Evolutionary conservation across 106 monocot species (phyloP).

Genomic region (Phalaenopsis equestris): DNA sequence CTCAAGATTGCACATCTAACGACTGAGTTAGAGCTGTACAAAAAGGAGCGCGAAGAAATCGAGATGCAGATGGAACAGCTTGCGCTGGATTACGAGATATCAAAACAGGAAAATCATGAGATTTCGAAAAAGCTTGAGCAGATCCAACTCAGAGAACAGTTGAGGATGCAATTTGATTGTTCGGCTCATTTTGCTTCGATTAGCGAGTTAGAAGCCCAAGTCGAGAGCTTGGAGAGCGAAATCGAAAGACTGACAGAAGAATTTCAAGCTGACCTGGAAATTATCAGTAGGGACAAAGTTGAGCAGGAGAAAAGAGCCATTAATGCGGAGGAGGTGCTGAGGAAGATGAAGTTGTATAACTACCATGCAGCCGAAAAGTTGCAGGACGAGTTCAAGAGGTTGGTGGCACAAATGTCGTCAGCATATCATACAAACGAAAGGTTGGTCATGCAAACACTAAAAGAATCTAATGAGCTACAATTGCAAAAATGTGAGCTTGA

Average conservation of each 20-base stretch:
- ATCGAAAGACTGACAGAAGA: conserved; percentile 46
- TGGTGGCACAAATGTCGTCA: conserved; percentile 56
- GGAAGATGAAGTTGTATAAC: conserved; percentile 48
- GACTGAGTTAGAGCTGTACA: conserved; percentile 76
- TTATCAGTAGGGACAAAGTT: conserved; percentile 39
- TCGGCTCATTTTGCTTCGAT: conserved; percentile 79
- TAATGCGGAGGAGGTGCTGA: conserved; percentile 63
- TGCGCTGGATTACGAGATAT: conserved; percentile 92
- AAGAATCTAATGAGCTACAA: conserved; percentile 50
- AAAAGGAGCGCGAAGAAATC: conserved; percentile 78
- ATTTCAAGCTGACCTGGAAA: conserved; percentile 57
- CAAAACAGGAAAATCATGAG: conserved; percentile 96
- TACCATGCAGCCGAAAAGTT: conserved; percentile 46
- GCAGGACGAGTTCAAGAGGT: conserved; percentile 54
- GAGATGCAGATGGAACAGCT: conserved; percentile 99
- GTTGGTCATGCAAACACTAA: conserved; percentile 40
- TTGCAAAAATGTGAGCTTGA: conserved; percentile 49
- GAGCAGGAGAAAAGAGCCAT: conserved; percentile 81
- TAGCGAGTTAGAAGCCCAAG: conserved; percentile 77
- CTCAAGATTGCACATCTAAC: conserved; percentile 48
- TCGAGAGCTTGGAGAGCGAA: conserved; percentile 76
- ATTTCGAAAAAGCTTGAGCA: conserved; percentile 71
- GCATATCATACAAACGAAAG: conserved; percentile 62
- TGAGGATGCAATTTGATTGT: conserved; percentile 96
- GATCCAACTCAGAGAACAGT: conserved; percentile 69